These are phyloP conservation scores for Phoma herbarum DNA, from an alignment of 2,329 filamentous ascomycete genomes.

Conservation along the genomic window DNA sequence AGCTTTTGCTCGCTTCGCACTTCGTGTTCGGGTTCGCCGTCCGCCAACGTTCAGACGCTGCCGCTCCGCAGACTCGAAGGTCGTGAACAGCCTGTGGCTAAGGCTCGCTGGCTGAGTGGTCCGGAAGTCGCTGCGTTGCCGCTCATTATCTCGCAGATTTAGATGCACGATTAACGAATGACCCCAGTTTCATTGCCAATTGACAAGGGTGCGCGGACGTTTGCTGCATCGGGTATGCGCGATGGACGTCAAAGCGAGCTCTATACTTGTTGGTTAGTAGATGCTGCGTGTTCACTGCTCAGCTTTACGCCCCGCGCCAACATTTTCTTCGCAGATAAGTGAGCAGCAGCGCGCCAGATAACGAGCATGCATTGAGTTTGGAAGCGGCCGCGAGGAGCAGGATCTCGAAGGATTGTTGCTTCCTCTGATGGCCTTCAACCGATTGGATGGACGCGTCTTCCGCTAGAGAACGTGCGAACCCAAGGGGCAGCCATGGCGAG, in stretches of 20 bases:
- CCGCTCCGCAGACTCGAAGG: background rate
- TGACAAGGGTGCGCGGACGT: background rate
- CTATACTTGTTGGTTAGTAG: background rate
- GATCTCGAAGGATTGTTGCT: background rate
- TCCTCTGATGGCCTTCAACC: background rate
- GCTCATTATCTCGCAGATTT: conserved; percentile 3
- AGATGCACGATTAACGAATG: conserved; percentile 8
- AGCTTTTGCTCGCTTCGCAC: background rate
- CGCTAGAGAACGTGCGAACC: conserved; percentile 5
- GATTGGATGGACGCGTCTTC: conserved; percentile 8
- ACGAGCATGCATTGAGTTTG: conserved; percentile 3
- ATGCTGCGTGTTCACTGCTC: background rate
- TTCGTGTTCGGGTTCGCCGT: background rate
- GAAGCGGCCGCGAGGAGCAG: conserved; percentile 7
- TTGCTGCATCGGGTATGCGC: conserved; percentile 16
- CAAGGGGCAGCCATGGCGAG: conserved; percentile 8
- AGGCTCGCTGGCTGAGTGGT: conserved; percentile 6
- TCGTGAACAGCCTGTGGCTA: background rate
- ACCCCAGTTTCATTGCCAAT: background rate
- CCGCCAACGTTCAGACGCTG: background rate
- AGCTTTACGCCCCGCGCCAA: background rate
- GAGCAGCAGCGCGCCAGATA: background rate
- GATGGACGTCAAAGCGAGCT: conserved; percentile 9
- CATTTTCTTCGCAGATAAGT: background rate
- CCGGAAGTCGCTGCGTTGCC: conserved; percentile 5